Conservation (phyloP, 768 basidiomycete genomes). For the Mycena polygramma region DNA sequence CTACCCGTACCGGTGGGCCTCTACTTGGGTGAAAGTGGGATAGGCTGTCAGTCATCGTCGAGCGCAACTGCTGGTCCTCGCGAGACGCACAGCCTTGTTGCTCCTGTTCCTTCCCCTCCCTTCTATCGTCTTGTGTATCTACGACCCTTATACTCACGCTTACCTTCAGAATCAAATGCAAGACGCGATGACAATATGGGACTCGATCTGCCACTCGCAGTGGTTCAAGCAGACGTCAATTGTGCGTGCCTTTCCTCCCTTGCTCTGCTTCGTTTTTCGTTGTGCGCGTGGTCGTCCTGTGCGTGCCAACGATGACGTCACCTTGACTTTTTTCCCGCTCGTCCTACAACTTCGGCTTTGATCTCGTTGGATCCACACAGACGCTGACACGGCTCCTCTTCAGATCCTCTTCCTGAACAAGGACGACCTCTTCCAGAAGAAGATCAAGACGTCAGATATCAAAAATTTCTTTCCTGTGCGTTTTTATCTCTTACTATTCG, state of each 20-base stretch:
- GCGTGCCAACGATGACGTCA: neutral
- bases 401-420: slow-evolving; percentile 97
- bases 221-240: slow-evolving; percentile 97
- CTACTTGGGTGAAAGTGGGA: no score
- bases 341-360: neutral
- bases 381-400: neutral
- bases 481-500: neutral
- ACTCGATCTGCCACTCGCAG: slow-evolving; percentile 97
- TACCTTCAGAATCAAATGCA: slow-evolving; percentile 92
- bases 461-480: slow-evolving; percentile 89
- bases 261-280: neutral
- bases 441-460: slow-evolving; percentile 86
- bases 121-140: slow-evolving; percentile 11
- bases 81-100: no score
- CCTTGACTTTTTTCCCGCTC: neutral
- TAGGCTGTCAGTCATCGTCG: no score
- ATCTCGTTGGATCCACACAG: slow-evolving; percentile 41
- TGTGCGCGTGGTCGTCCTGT: neutral
- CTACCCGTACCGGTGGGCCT: no score
- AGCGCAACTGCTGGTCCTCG: no score
- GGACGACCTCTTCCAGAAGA: slow-evolving; percentile 91
- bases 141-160: neutral
- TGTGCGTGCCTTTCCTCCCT: slow-evolving; percentile 51
- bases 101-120: neutral
- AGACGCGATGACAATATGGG: slow-evolving; percentile 99